Percentiles rank a stretch among this genome's conserved stretches.
Conservation (phyloP, 495 filamentous ascomycete genomes). For the Penicillium dipodomyicola region DNA sequence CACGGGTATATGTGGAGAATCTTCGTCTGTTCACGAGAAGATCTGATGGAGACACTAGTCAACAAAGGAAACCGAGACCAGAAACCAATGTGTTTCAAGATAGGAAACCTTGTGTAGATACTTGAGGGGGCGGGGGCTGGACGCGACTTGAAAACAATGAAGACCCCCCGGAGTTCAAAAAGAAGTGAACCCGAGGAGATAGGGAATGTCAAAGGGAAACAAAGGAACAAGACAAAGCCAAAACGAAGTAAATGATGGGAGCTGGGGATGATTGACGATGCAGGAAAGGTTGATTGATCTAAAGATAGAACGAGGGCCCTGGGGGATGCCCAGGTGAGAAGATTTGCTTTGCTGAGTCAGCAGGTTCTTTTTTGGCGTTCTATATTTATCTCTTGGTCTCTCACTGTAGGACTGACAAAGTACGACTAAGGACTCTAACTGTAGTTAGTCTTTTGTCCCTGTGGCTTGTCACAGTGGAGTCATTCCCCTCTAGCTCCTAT, state of each 20-base stretch:
- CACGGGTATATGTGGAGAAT: not conserved
- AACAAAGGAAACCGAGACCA: slow-evolving; percentile 3
- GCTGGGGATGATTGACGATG: slow-evolving; percentile 28
- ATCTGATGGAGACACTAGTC: not conserved
- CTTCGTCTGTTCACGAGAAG: not conserved
- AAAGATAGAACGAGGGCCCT: slow-evolving; percentile 30
- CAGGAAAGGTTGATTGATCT: slow-evolving; percentile 34
- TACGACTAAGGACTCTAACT: not conserved
- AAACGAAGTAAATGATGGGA: slow-evolving; percentile 18
- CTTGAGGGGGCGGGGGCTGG: slow-evolving; percentile 3
- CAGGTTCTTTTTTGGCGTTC: slow-evolving; percentile 13
- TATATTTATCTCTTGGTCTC: slow-evolving; percentile 8
- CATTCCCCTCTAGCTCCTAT: not conserved
- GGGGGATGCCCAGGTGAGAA: not conserved
- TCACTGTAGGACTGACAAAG: too few species aligned
- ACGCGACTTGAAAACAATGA: slow-evolving; percentile 7
- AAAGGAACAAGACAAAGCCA: slow-evolving; percentile 9
- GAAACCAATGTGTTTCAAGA: not conserved
- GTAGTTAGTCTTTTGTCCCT: slow-evolving; percentile 1
- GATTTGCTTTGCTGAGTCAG: slow-evolving; percentile 9
- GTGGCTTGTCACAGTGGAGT: slow-evolving; percentile 12
- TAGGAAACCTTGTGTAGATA: slow-evolving; percentile 6
- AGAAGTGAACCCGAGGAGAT: slow-evolving; percentile 11
- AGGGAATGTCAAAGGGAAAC: not conserved
- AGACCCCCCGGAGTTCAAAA: slow-evolving; percentile 7